These are phyloP conservation scores for Oryza meridionalis DNA, from an alignment of 176 grass and related monocot species.

Conservation along the genomic window DNA sequence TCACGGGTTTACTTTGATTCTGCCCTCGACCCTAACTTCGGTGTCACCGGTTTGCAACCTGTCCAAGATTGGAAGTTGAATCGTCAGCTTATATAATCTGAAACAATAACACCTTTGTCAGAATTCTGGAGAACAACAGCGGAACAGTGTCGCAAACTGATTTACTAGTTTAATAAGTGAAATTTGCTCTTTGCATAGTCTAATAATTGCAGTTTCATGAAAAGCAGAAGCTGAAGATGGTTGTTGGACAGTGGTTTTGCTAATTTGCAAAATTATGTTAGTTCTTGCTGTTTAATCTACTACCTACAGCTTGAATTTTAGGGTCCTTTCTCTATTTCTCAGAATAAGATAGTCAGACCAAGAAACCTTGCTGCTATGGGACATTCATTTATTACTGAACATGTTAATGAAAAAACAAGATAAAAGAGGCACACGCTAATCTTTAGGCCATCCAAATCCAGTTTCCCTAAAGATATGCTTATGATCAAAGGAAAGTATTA, in stretches of 20 bases:
- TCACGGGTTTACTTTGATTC: constrained; percentile 35
- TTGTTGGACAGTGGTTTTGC: background rate
- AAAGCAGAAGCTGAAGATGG: background rate
- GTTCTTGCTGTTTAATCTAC: background rate
- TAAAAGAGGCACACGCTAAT: background rate
- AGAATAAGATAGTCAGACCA: background rate
- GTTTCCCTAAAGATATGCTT: background rate
- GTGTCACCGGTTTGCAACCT: constrained; percentile 2
- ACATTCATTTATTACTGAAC: background rate
- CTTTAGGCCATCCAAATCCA: background rate
- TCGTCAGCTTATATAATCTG: background rate
- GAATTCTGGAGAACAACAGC: background rate
- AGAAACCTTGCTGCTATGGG: background rate
- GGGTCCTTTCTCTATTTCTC: background rate
- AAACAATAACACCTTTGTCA: background rate
- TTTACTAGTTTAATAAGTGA: too few species aligned
- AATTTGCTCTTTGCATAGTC: background rate
- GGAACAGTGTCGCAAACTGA: too few species aligned
- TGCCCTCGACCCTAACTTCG: constrained; percentile 16
- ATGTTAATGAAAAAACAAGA: background rate
- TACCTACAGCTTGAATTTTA: background rate
- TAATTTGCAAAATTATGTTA: background rate
- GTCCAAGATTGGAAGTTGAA: background rate
- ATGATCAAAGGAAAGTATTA: background rate
- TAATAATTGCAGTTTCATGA: background rate